Conservation (phyloP, 2,329 filamentous ascomycete genomes). For the Aspergillus sp. region DNA sequence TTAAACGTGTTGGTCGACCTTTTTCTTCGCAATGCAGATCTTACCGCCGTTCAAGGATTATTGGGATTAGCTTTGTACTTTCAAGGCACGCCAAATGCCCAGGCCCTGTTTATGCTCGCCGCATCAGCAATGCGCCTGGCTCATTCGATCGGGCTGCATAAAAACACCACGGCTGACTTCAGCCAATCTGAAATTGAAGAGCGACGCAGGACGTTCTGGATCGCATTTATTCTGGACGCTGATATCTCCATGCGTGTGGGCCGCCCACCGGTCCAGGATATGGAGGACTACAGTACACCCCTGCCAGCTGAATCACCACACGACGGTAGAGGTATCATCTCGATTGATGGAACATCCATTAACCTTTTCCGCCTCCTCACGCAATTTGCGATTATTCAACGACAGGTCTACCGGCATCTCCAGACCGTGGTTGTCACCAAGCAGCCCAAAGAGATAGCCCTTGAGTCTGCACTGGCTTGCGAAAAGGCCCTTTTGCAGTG, state of each 20-base stretch:
- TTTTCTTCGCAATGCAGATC: neutral
- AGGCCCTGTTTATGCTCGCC: neutral
- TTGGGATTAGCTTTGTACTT: neutral
- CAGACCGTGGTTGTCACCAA: neutral
- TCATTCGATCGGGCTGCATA: neutral
- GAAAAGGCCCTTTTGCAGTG: neutral
- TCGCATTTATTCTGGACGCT: neutral
- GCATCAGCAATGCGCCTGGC: neutral
- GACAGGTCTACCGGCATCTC: neutral
- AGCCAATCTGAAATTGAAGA: neutral
- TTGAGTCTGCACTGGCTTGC: neutral
- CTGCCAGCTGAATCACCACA: neutral
- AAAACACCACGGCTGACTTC: neutral
- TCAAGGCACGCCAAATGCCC: neutral
- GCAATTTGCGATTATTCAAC: neutral
- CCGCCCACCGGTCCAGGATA: neutral
- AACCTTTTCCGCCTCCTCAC: neutral
- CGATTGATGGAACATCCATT: neutral
- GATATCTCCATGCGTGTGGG: neutral
- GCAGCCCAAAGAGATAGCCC: neutral
- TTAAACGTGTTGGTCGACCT: neutral
- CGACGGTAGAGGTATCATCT: neutral
- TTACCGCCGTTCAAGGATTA: neutral
- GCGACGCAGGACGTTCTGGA: neutral
- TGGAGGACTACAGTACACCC: neutral